These are phyloP conservation scores for Alternaria ethzedia DNA, from an alignment of 2,329 filamentous ascomycete species.

Conservation along the genomic window DNA sequence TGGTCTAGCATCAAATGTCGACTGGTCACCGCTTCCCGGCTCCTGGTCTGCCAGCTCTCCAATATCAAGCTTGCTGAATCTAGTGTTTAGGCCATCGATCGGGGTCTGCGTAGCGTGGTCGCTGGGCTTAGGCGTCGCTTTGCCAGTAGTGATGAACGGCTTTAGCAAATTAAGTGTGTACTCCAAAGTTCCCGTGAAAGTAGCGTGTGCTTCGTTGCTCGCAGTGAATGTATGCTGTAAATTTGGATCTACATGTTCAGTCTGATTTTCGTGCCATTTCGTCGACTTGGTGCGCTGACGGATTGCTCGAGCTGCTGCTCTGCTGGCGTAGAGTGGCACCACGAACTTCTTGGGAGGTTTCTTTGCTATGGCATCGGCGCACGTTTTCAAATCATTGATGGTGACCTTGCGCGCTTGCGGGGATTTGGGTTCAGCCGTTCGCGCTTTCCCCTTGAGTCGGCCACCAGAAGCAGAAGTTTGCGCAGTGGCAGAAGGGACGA, in stretches of 20 bases:
- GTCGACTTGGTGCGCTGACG: not conserved
- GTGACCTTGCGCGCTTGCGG: not conserved
- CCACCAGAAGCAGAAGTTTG: not conserved
- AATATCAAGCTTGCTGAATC: not conserved
- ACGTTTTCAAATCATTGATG: not conserved
- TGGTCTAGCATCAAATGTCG: not conserved
- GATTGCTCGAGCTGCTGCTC: not conserved
- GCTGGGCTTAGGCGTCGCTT: not conserved
- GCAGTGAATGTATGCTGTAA: not conserved
- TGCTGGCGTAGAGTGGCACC: not conserved
- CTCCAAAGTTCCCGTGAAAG: not conserved
- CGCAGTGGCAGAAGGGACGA: not conserved
- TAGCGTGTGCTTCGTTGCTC: not conserved
- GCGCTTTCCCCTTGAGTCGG: not conserved
- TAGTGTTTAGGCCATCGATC: not conserved
- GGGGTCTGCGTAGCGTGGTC: not conserved
- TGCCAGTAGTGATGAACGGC: not conserved
- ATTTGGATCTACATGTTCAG: not conserved
- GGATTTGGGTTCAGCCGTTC: not conserved
- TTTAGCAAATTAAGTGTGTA: not conserved
- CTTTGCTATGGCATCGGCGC: not conserved
- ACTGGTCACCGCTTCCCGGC: not conserved
- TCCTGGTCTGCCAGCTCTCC: not conserved
- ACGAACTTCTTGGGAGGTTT: not conserved
- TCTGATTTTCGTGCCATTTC: not conserved